Conservation (phyloP, 345 rosid genomes). For the Eutrema yunnanense region DNA sequence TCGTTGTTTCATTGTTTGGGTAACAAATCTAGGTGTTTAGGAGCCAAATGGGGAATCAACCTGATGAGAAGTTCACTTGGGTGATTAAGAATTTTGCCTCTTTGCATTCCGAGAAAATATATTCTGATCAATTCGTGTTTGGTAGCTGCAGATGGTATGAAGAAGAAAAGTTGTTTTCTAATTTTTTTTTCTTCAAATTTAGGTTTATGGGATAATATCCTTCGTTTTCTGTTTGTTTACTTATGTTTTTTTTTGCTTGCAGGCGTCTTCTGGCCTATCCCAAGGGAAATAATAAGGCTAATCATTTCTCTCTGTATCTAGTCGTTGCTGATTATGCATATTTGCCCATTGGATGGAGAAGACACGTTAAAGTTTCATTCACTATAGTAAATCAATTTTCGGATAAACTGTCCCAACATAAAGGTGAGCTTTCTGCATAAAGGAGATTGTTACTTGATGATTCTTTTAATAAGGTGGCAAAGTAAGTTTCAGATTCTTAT, state of each 20-base stretch:
- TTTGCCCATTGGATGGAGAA: conserved; percentile 69
- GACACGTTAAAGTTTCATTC: conserved; percentile 54
- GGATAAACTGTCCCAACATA: conserved; percentile 26
- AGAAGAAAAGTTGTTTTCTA: background rate
- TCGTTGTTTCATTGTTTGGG: too few relatives aligned
- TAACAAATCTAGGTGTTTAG: too few relatives aligned
- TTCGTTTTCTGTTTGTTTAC: background rate
- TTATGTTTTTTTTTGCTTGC: background rate
- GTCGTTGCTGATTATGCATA: conserved; percentile 53
- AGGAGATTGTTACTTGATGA: too few relatives aligned
- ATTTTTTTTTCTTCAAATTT: too few relatives aligned
- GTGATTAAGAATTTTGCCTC: background rate
- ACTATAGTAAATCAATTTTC: conserved; percentile 53
- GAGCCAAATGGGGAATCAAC: background rate
- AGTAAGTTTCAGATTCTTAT: too few relatives aligned
- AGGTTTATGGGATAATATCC: too few relatives aligned
- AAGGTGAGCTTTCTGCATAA: background rate
- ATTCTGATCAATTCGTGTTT: background rate
- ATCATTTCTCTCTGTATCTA: conserved; percentile 59
- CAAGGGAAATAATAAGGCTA: conserved; percentile 50
- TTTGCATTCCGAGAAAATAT: background rate
- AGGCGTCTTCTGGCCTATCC: conserved; percentile 31
- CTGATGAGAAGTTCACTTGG: background rate
- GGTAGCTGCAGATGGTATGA: background rate
- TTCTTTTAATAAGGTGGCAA: too few relatives aligned